Evolutionary conservation across 1,284 basidiomycete species (phyloP).

Genomic region (Pseudomicrostroma phylloplanum): DNA sequence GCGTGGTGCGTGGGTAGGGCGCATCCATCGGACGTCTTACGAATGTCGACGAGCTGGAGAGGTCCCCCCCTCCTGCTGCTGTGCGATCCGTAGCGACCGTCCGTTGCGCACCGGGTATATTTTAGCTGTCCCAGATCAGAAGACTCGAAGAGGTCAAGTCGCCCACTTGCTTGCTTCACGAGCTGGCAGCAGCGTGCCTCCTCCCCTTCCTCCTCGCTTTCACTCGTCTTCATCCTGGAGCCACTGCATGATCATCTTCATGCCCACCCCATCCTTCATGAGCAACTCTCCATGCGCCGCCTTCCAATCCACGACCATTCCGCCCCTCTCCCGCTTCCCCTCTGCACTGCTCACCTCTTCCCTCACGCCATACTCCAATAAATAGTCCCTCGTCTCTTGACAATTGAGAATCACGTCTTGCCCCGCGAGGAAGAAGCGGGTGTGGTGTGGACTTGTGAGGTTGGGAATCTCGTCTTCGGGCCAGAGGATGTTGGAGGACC

Average conservation of each 20-base stretch:
- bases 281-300: conserved; percentile 6
- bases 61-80: too few relatives aligned
- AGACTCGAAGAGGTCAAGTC: too few relatives aligned
- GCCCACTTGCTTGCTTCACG: too few relatives aligned
- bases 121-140: too few relatives aligned
- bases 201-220: too few relatives aligned
- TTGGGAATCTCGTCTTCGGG: conserved; percentile 33
- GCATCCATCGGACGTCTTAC: too few relatives aligned
- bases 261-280: conserved; percentile 3
- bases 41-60: too few relatives aligned
- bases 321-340: background rate
- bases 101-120: too few relatives aligned
- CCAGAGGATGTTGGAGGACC: conserved; percentile 41
- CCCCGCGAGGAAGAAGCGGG: conserved; percentile 33
- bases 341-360: conserved; percentile 6
- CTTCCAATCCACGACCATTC: conserved; percentile 7
- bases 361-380: conserved; percentile 29
- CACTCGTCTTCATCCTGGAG: background rate
- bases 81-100: too few relatives aligned
- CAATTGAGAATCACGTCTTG: conserved; percentile 37
- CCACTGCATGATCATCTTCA: conserved; percentile 1
- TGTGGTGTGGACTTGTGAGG: conserved; percentile 19
- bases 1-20: too few relatives aligned
- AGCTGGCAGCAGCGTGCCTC: too few relatives aligned
- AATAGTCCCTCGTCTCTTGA: conserved; percentile 27